Conservation (phyloP, 768 basidiomycete genomes). For the Pisolithus tinctorius region DNA sequence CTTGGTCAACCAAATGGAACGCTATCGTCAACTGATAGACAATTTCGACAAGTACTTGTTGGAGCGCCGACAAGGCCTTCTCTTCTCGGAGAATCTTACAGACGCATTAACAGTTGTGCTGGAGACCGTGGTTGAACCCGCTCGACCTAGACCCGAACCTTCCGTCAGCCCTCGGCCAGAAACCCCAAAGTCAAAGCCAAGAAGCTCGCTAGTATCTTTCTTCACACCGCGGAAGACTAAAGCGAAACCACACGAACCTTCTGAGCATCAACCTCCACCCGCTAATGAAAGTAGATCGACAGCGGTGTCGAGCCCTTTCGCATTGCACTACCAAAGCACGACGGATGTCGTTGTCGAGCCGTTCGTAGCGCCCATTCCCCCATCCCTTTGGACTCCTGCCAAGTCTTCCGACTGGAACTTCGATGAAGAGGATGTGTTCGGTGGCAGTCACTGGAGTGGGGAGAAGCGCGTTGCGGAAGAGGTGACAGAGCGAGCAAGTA, state of each 20-base stretch:
- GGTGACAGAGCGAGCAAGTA: constrained; percentile 19
- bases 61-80: constrained; percentile 81
- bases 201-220: constrained; percentile 65
- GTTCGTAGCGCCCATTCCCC: constrained; percentile 53
- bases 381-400: constrained; percentile 57
- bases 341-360: constrained; percentile 65
- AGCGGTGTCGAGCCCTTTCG: constrained; percentile 68
- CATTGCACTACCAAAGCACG: constrained; percentile 77
- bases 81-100: constrained; percentile 87
- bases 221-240: constrained; percentile 72
- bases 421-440: constrained; percentile 68
- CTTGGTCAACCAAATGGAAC: constrained; percentile 74
- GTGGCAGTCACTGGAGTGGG: constrained; percentile 38
- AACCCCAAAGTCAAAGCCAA: constrained; percentile 43
- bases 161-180: constrained; percentile 25
- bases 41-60: constrained; percentile 79
- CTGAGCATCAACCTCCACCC: constrained; percentile 43
- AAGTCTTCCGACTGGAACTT: constrained; percentile 48
- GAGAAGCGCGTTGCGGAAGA: constrained; percentile 20
- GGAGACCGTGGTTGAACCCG: constrained; percentile 50
- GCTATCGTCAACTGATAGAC: constrained; percentile 66
- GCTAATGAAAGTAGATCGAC: constrained; percentile 34
- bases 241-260: constrained; percentile 23
- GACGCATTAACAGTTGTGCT: constrained; percentile 78
- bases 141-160: constrained; percentile 11